Evolutionary conservation across 495 filamentous ascomycete species (phyloP).

Genomic region (Jackrogersella multiformis): DNA sequence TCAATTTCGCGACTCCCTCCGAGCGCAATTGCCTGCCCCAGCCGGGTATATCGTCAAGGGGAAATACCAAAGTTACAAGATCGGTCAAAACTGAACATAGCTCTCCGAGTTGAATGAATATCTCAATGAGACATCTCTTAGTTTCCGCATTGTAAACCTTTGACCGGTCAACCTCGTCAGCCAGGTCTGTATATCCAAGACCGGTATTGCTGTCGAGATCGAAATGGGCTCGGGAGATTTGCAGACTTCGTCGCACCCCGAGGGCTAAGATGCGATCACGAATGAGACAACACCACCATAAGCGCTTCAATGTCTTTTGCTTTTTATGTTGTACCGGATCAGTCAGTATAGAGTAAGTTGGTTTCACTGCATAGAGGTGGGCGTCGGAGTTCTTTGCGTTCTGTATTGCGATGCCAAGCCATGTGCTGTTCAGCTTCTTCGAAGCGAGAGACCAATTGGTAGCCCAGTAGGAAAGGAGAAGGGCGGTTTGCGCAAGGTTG

Average conservation of each 20-base stretch:
- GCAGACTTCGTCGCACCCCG: constrained; percentile 58
- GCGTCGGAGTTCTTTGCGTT: constrained; percentile 57
- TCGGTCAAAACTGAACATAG: constrained; percentile 59
- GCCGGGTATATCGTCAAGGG: constrained; percentile 48
- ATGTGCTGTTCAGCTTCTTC: constrained; percentile 57
- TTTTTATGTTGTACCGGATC: constrained; percentile 45
- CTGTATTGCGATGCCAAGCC: constrained; percentile 59
- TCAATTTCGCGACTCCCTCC: constrained; percentile 34
- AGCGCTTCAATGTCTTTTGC: constrained; percentile 50
- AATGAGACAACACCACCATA: constrained; percentile 63
- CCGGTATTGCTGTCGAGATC: constrained; percentile 47
- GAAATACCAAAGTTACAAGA: constrained; percentile 54
- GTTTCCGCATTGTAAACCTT: constrained; percentile 54
- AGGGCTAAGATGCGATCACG: constrained; percentile 61
- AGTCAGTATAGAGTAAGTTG: constrained; percentile 34
- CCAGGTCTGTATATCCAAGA: constrained; percentile 53
- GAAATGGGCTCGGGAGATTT: constrained; percentile 55
- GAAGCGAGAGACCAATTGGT: constrained; percentile 47
- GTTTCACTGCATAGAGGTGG: constrained; percentile 48
- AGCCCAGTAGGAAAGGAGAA: constrained; percentile 55
- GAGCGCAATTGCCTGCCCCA: constrained; percentile 40
- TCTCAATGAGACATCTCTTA: constrained; percentile 53
- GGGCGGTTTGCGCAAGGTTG: constrained; percentile 53
- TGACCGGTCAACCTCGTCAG: constrained; percentile 54
- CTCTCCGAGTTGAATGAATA: constrained; percentile 57